Conservation (phyloP, 305 asterid genomes). For the Solanum hybrid region DNA sequence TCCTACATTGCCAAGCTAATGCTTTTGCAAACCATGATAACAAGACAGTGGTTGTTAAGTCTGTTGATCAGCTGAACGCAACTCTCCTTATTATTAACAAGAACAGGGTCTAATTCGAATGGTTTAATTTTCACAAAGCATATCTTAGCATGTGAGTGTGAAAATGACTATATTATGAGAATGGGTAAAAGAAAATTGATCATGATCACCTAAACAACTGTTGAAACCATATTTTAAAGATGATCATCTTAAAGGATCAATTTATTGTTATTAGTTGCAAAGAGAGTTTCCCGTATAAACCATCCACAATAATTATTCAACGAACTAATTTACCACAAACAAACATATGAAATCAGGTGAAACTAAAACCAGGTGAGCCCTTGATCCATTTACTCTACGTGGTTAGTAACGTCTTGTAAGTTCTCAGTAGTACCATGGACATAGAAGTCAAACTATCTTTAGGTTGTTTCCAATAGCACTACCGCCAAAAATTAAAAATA, state of each 20-base stretch:
- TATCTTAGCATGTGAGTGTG: neutral
- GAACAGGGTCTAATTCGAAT: neutral
- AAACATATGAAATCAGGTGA: neutral
- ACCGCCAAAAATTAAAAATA: neutral
- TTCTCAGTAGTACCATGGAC: neutral
- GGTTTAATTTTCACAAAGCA: neutral
- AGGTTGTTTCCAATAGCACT: neutral
- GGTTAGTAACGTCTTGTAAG: neutral
- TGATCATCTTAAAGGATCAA: neutral
- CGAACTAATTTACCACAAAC: neutral
- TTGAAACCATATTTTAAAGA: neutral
- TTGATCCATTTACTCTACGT: neutral
- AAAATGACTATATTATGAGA: neutral
- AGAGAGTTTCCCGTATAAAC: neutral
- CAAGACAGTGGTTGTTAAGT: neutral
- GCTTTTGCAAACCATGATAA: neutral
- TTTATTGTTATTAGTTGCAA: neutral
- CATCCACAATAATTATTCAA: neutral
- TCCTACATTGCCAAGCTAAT: neutral
- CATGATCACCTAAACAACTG: neutral
- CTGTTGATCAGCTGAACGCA: neutral
- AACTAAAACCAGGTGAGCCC: neutral
- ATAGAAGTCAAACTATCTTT: neutral
- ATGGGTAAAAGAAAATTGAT: neutral
- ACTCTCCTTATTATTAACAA: neutral